Evolutionary conservation across 164 flowering plant species (phyloP), one percentile per base, ranked within the genome.

Genomic region (Stephania yunnanensis): DNA sequence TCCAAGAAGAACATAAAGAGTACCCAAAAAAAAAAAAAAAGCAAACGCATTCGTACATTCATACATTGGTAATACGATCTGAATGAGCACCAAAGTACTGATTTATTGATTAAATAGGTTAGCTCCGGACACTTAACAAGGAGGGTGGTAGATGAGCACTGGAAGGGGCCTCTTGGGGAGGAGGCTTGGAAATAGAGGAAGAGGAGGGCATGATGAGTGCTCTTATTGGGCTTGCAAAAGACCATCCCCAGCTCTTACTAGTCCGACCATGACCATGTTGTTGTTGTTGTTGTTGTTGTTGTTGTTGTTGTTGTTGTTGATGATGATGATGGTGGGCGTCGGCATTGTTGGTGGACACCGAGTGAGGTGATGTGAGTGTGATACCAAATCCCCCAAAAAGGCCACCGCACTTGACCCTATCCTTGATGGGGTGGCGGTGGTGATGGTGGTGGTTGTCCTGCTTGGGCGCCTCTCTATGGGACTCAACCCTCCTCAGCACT

Each of bases 371-470:
- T 0, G 84, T 84, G 76, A 89, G 25, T 25, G 25, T 25, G 25
- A 25, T 80, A 45, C 82, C 84, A 50, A 91, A 91, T 44, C 95
- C 97, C 7, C 95, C 86, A 71, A 95, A 92, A 31, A 93, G 82
- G 5, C 99, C 99, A n/a, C 98, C 99, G 74, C 98, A 95, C 58
- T 80, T 89, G 11, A 91, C 95, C 46, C 91, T 86, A 71, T 93
- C 95, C 67, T 89, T 85, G 17, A 83, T 85, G 50, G 81, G 73
- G 64, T 88, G 84, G 68, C 86, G 80, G 53, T 88, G 84, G 69
- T 86, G 86, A 52, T 79, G 76, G 42, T 46, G 75, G 5, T 13
- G 74, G 75, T 9, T 52, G 46, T 22, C 50, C 22, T 61, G 25
- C 66, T 22, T 20, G 68, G 87, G 87, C 64, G 90, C 87, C 78